Base-by-base conservation (phyloP, 2,329 filamentous ascomycete genomes). In the Colletotrichum scovillei region DNA sequence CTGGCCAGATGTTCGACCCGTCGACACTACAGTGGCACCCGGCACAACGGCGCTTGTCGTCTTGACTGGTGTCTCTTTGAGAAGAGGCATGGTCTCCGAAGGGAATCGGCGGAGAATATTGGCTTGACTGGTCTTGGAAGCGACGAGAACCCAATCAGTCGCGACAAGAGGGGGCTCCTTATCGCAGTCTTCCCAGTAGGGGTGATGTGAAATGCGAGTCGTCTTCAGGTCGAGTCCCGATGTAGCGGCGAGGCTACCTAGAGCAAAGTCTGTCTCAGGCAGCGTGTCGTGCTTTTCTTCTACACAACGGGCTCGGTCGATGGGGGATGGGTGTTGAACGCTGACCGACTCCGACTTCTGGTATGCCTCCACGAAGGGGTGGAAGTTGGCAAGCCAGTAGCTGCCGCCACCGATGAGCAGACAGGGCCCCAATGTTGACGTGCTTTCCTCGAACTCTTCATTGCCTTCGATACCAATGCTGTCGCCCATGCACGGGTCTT, bases 301-400 rank as follows among this genome's bases (percentile, higher is more conserved):
- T 2, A 81, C 53, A 70, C 85, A 86, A 2, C 75, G 77, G 1
- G 76, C 76, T 2, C 84, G 81, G 70, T 86, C 85, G n/a, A 80
- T 76, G 1, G 80, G 81, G 0, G 85, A 86, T 0, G 85, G 85
- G 46, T 86, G 85, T 67, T 86, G 81, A 7, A 85, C 76, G 4
- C 75, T 62, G 28, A 84, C 79, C 0, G 75, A 70, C 0, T 75
- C 73, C 0, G 77, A 75, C 12, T 77, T 75, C 26, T 78, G 79
- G 42, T 79, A 82, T 1, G 80, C 81, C 9, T 85, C 81, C 6
- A 83, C 68, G 69, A 86, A 86, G 4, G 85, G 84, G 69, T 86
- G 85, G 35, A 84, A 86, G 74, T 83, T 86, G 22, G 81, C 83
- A 1, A 86, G 77, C 84, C 84, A 86, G 69, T 81, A 86, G 65